phyloP scores from a whole-genome alignment of 108 stramenopile genomes.

The Pseudonitzschia delicatissima region DNA sequence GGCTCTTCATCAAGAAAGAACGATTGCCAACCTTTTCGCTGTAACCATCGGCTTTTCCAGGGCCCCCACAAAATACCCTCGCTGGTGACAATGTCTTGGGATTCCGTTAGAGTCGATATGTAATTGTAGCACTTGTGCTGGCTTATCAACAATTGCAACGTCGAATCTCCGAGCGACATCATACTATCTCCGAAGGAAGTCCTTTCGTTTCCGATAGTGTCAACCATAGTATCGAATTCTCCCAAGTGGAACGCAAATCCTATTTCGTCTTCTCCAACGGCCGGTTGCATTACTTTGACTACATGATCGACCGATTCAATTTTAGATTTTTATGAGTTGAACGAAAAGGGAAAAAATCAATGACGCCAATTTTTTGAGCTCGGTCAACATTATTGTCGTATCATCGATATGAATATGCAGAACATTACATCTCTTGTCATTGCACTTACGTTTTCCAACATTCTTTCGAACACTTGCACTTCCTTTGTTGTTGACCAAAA shows the following conservation, averaged over 20 bases:
- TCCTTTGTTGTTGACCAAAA: conserved; percentile 51
- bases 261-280: conserved; percentile 45
- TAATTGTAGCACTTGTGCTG: conserved; percentile 45
- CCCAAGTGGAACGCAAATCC: conserved; percentile 64
- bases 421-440: too few relatives aligned
- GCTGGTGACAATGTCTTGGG: conserved; percentile 63
- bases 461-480: conserved; percentile 21
- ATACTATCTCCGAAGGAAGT: conserved; percentile 5
- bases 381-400: too few relatives aligned
- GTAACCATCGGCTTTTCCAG: conserved; percentile 61
- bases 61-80: conserved; percentile 75
- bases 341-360: too few relatives aligned
- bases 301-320: background rate
- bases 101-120: conserved; percentile 58
- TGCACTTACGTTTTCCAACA: conserved; percentile 20
- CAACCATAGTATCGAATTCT: conserved; percentile 73
- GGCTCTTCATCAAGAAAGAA: conserved; percentile 13
- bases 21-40: conserved; percentile 39
- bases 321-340: background rate
- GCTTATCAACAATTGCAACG: conserved; percentile 43
- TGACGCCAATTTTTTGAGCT: too few relatives aligned
- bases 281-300: conserved; percentile 54
- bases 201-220: conserved; percentile 68
- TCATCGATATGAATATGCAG: too few relatives aligned
- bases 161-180: conserved; percentile 3